Conservation (phyloP, 2,329 filamentous ascomycete species). For the Epicoccum sorghinum region DNA sequence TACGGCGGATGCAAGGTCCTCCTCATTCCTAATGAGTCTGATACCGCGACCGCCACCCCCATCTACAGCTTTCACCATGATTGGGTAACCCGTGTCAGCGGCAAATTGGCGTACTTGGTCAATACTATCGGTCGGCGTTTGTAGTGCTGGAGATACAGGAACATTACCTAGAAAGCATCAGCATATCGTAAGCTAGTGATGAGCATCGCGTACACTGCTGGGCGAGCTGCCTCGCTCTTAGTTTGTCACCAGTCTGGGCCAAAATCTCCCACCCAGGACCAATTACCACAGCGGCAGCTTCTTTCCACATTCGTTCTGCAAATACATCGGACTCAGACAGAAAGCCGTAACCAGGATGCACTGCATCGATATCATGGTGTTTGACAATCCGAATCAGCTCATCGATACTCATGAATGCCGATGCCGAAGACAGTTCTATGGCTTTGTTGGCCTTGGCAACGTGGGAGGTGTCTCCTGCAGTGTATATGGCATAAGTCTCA, state of each 20-base stretch:
- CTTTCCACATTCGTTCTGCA: slow-evolving; percentile 56
- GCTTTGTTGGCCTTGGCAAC: slow-evolving; percentile 58
- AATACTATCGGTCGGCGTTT: slow-evolving; percentile 50
- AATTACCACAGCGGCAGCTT: slow-evolving; percentile 57
- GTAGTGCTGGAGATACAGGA: slow-evolving; percentile 58
- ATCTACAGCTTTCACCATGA: slow-evolving; percentile 70
- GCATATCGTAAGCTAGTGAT: not conserved
- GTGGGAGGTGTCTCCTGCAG: slow-evolving; percentile 61
- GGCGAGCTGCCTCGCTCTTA: slow-evolving; percentile 60
- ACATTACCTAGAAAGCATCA: slow-evolving; percentile 46
- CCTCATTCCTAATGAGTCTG: slow-evolving; percentile 55
- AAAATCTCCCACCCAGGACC: slow-evolving; percentile 65
- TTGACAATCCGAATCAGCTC: slow-evolving; percentile 56
- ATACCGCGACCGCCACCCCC: slow-evolving; percentile 68
- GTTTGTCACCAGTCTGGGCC: slow-evolving; percentile 62
- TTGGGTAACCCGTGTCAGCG: slow-evolving; percentile 56
- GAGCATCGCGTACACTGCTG: slow-evolving; percentile 49
- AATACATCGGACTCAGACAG: slow-evolving; percentile 62
- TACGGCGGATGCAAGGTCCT: slow-evolving; percentile 54
- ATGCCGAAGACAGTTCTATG: slow-evolving; percentile 57
- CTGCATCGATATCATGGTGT: slow-evolving; percentile 59
- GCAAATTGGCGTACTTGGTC: slow-evolving; percentile 64
- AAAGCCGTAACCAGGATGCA: slow-evolving; percentile 69
- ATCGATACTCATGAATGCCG: slow-evolving; percentile 60
- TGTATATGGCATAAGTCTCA: slow-evolving; percentile 63